phyloP scores from a whole-genome alignment of 2,329 filamentous ascomycete species.

The Pestalotiopsis fici region DNA sequence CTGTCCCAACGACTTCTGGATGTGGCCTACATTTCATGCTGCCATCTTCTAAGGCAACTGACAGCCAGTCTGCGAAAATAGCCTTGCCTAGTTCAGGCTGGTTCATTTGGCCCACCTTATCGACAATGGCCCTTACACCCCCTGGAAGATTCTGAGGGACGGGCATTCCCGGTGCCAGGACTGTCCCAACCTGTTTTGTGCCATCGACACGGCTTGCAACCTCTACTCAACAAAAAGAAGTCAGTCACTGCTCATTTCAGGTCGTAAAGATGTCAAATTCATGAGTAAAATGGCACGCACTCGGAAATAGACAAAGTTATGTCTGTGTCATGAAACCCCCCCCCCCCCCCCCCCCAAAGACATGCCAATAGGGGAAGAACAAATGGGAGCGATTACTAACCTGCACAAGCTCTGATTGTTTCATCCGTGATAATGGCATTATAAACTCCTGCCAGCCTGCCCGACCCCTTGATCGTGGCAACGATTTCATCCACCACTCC shows the following conservation, averaged over 20 bases:
- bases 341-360: too few relatives aligned
- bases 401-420: conserved; percentile 7
- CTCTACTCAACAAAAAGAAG: too few relatives aligned
- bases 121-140: conserved; percentile 29
- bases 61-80: conserved; percentile 39
- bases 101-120: conserved; percentile 25
- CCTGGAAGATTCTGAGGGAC: conserved; percentile 34
- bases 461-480: conserved; percentile 23
- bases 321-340: too few relatives aligned
- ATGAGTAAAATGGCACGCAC: too few relatives aligned
- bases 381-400: too few relatives aligned
- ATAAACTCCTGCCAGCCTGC: conserved; percentile 30
- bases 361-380: too few relatives aligned
- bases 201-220: conserved; percentile 1
- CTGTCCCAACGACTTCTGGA: conserved; percentile 38
- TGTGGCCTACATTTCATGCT: conserved; percentile 39
- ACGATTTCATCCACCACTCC: conserved; percentile 28
- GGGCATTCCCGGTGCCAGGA: conserved; percentile 28
- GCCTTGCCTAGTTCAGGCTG: conserved; percentile 29
- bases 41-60: conserved; percentile 35
- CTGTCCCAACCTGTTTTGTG: conserved; percentile 9
- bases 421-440: conserved; percentile 6
- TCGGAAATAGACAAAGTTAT: too few relatives aligned
- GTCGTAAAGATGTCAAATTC: too few relatives aligned
- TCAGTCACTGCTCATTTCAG: too few relatives aligned